phyloP scores from a whole-genome alignment of 768 basidiomycete species.

The Pholiota molesta region DNA sequence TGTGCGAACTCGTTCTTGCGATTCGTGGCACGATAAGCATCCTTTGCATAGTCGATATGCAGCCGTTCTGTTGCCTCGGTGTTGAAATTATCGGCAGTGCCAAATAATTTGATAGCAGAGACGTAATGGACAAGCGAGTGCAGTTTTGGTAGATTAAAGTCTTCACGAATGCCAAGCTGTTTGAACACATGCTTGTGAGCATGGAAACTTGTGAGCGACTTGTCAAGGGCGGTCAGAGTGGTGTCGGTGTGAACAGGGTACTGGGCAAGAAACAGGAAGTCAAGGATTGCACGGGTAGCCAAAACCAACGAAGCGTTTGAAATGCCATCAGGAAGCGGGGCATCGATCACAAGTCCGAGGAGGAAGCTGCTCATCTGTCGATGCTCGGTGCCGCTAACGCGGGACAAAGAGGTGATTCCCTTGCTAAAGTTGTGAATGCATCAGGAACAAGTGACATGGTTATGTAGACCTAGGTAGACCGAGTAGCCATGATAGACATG shows the following conservation, averaged over 20 bases:
- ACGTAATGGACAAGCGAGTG: conserved; percentile 24
- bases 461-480: too few relatives aligned
- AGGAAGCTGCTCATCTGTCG: conserved; percentile 26
- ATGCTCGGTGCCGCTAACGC: conserved; percentile 43
- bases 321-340: not conserved
- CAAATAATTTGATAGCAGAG: conserved; percentile 27
- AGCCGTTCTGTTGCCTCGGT: conserved; percentile 35
- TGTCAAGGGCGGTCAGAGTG: conserved; percentile 27
- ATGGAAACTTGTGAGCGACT: conserved; percentile 16
- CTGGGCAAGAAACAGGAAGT: conserved; percentile 36
- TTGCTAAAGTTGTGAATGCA: conserved; percentile 32
- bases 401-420: conserved; percentile 38
- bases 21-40: conserved; percentile 29
- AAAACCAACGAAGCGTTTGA: not conserved
- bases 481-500: too few relatives aligned
- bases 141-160: conserved; percentile 38
- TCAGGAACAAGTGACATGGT: too few relatives aligned
- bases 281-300: conserved; percentile 26
- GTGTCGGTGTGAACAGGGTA: conserved; percentile 31
- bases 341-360: not conserved
- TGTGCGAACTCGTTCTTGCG: conserved; percentile 31
- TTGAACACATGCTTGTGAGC: conserved; percentile 15
- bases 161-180: conserved; percentile 15
- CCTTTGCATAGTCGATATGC: conserved; percentile 43
- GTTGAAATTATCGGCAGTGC: conserved; percentile 33